Conservation (phyloP, 345 rosid genomes). For the Salix udensis region DNA sequence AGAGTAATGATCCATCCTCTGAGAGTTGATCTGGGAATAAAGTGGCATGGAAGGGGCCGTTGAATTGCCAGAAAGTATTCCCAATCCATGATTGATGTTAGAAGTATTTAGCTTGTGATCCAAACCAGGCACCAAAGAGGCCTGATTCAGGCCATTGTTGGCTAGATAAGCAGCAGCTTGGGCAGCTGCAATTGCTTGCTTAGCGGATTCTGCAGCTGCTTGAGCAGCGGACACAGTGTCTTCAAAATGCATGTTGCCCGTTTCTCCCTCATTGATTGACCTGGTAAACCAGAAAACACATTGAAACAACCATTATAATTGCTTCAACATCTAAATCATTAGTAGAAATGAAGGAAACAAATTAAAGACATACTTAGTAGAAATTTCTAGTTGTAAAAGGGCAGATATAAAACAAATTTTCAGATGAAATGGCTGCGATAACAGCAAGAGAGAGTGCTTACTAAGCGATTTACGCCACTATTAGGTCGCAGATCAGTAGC, state of each 20-base stretch:
- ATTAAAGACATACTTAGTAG: constrained; percentile 25
- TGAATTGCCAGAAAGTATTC: constrained; percentile 9
- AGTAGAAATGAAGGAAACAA: background rate
- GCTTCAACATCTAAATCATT: background rate
- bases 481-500: constrained; percentile 76
- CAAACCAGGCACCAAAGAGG: constrained; percentile 17
- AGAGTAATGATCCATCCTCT: constrained; percentile 19
- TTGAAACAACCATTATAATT: background rate
- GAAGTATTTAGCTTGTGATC: constrained; percentile 11
- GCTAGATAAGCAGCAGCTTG: constrained; percentile 78
- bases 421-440: background rate
- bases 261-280: constrained; percentile 29
- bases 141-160: constrained; percentile 36
- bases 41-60: background rate
- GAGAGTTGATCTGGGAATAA: constrained; percentile 13
- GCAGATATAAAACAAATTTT: too few species aligned
- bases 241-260: constrained; percentile 33
- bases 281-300: constrained; percentile 21
- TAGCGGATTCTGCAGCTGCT: constrained; percentile 81
- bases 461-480: constrained; percentile 83
- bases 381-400: background rate
- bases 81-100: constrained; percentile 12
- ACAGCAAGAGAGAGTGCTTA: constrained; percentile 12
- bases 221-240: constrained; percentile 70
- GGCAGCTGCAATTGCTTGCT: constrained; percentile 85